Percentiles rank a stretch among this genome's conserved stretches.
phyloP scores from a whole-genome alignment of 2,329 filamentous ascomycete species.

The Hymenoscyphus scutula region DNA sequence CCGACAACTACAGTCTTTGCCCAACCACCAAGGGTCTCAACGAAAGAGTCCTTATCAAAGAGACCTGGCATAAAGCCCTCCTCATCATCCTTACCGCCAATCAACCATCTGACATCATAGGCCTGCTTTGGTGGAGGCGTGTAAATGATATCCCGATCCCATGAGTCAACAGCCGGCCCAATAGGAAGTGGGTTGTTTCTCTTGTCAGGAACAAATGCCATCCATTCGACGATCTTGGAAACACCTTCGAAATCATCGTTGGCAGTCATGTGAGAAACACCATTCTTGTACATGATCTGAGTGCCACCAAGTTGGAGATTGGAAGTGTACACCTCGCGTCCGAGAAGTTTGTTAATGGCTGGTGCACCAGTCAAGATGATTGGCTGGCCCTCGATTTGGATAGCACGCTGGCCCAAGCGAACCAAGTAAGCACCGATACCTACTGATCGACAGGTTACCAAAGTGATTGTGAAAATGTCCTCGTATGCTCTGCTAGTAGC shows the following conservation, averaged over 20 bases:
- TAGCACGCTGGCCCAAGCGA: conserved; percentile 94
- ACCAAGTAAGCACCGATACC: conserved; percentile 99
- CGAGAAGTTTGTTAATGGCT: conserved; percentile 96
- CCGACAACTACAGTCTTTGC: conserved; percentile 95
- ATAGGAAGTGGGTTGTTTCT: conserved; percentile 92
- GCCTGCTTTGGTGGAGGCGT: conserved; percentile 73
- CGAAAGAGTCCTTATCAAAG: conserved; percentile 95
- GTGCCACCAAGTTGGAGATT: conserved; percentile 99
- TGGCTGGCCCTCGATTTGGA: conserved; percentile 97
- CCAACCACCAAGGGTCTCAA: conserved; percentile 95
- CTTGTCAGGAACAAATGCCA: conserved; percentile 95
- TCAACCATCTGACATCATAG: conserved; percentile 93
- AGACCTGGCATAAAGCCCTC: conserved; percentile 81
- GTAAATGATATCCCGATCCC: conserved; percentile 91
- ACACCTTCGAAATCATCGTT: conserved; percentile 97
- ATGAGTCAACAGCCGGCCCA: conserved; percentile 76
- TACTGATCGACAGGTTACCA: conserved; percentile 97
- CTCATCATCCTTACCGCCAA: conserved; percentile 80
- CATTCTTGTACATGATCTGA: conserved; percentile 99
- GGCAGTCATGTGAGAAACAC: conserved; percentile 98
- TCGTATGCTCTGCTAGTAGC: conserved; percentile 96
- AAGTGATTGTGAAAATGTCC: conserved; percentile 96
- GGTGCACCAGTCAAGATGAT: conserved; percentile 98
- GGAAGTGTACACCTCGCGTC: conserved; percentile 97
- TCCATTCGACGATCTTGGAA: conserved; percentile 96